Evolutionary conservation across 2,329 filamentous ascomycete genomes (phyloP), one percentile per base, ranked within the genome.

Genomic region (Ophiostoma ulmi): DNA sequence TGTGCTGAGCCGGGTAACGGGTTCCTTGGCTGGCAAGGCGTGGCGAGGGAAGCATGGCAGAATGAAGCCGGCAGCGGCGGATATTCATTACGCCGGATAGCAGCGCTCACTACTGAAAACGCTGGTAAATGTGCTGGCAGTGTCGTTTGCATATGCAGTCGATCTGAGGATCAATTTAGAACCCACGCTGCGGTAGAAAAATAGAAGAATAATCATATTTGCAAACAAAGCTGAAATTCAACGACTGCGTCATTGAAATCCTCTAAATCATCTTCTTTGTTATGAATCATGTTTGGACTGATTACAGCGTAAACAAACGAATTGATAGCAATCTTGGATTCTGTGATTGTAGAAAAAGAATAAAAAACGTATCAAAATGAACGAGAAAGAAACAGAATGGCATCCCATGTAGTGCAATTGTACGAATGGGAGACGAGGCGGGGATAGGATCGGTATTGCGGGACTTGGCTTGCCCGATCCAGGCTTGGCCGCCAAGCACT

Each of bases 401-500:
- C 52, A 58, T 58, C 52, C 22, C 52, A 58, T 58, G n/a, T 26
- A 13, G n/a, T 58, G 52, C 52, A 22, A 13, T 58, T 26, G 52
- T 58, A 58, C 52, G 52, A 58, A 58, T 58, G n/a, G 52, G 52
- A 58, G 52, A 58, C 44, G 44, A 26, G 52, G n/a, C 52, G 22
- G 52, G 52, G 52, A 58, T 22, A 8, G 13, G 58, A 63, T 63
- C 58, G 31, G 58, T 31, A 36, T 13, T 63, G 58, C 58, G 31
- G 31, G 7, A 5, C 58, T 20, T 63, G 26, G n/a, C 26, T 63
- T 20, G 26, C 58, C 58, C 58, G 58, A 36, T 63, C 58, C 58
- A 35, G 31, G 22, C 58, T 63, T 63, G 58, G 58, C 58, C 14
- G 58, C 58, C 58, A 63, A 63, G 58, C 26, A 31, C 58, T 63